Percentiles rank a stretch among this genome's conserved stretches.
phyloP scores from a whole-genome alignment of 352 stramenopile species.

The Phytophthora meadii region DNA sequence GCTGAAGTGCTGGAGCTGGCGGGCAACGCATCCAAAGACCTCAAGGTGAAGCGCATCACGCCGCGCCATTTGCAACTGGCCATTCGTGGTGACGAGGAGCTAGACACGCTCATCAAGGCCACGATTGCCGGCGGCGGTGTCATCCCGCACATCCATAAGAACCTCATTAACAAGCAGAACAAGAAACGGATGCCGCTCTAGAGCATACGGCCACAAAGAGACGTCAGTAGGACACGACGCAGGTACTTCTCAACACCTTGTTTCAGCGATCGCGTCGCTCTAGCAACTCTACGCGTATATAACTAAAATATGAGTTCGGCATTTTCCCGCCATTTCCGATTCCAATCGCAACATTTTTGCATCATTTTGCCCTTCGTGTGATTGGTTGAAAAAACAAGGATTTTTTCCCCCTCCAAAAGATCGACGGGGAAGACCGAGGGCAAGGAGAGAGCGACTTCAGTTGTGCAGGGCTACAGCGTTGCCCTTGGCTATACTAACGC shows the following conservation, averaged over 20 bases:
- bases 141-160: constrained; percentile 99
- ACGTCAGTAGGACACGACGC: constrained; percentile 3
- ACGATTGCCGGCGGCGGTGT: constrained; percentile 99
- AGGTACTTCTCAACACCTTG: constrained; percentile 5
- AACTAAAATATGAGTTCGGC: constrained; percentile 41
- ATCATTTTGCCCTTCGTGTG: too few relatives aligned
- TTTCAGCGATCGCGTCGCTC: constrained; percentile 15
- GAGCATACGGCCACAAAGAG: constrained; percentile 2
- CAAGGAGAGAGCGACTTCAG: neutral
- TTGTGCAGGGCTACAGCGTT: constrained; percentile 14
- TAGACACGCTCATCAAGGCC: constrained; percentile 99
- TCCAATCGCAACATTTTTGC: neutral
- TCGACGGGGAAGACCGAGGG: constrained; percentile 22
- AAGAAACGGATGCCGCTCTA: constrained; percentile 89
- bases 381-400: too few relatives aligned
- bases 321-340: constrained; percentile 27
- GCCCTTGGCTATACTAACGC: constrained; percentile 18
- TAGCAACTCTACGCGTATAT: constrained; percentile 31
- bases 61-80: constrained; percentile 99
- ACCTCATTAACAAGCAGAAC: constrained; percentile 98
- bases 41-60: constrained; percentile 99
- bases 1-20: constrained; percentile 99
- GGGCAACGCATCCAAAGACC: constrained; percentile 97
- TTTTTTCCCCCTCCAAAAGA: constrained; percentile 18
- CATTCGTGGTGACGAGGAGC: constrained; percentile 99